Evolutionary conservation across 2,329 filamentous ascomycete genomes (phyloP).

Genomic region (Fusarium redolens): DNA sequence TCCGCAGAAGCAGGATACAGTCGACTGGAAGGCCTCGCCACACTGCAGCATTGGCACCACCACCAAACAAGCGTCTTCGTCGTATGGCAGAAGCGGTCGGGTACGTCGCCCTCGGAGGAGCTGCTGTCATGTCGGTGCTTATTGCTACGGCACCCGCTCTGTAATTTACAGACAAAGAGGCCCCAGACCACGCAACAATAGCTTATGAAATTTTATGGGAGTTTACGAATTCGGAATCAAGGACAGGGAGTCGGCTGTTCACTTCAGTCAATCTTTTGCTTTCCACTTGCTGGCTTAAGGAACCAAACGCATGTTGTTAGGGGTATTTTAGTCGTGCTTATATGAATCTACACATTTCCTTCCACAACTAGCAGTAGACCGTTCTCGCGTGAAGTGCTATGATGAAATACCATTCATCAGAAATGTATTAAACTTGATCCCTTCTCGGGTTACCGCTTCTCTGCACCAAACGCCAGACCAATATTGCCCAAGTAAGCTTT

Average conservation of each 20-base stretch:
- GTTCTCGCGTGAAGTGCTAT: neutral
- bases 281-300: neutral
- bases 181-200: neutral
- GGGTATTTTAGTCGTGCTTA: neutral
- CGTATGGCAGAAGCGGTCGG: slow-evolving; percentile 52
- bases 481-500: slow-evolving; percentile 32
- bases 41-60: neutral
- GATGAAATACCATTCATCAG: slow-evolving; percentile 6
- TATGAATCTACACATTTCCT: slow-evolving; percentile 10
- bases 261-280: neutral
- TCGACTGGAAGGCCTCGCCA: neutral
- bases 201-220: slow-evolving; percentile 24
- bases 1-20: neutral
- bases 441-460: slow-evolving; percentile 11
- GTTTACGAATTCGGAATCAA: slow-evolving; percentile 30
- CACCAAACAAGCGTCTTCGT: slow-evolving; percentile 49
- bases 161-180: slow-evolving; percentile 2
- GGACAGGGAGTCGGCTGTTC: neutral
- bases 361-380: neutral
- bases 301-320: neutral
- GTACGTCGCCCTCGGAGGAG: slow-evolving; percentile 52
- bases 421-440: slow-evolving; percentile 23
- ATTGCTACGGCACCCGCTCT: slow-evolving; percentile 53
- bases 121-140: slow-evolving; percentile 54
- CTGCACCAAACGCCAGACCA: slow-evolving; percentile 41